phyloP scores from a whole-genome alignment of 2,329 filamentous ascomycete species.

The Cladosporium austrohemisphaericum region DNA sequence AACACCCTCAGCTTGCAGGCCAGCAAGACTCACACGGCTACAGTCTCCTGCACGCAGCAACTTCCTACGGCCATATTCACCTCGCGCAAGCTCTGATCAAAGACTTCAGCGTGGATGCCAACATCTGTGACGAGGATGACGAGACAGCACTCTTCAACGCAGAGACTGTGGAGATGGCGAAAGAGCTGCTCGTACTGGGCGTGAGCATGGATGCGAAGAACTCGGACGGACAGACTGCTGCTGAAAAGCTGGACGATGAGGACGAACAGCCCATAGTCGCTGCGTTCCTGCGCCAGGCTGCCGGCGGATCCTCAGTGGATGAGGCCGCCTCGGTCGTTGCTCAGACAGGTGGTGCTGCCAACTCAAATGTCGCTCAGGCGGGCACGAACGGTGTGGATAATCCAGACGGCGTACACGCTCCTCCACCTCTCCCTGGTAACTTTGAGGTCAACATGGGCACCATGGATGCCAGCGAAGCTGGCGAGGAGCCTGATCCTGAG shows the following conservation, averaged over 20 bases:
- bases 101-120: conserved; percentile 73
- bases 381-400: conserved; percentile 34
- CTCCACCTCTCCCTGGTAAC: conserved; percentile 68
- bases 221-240: conserved; percentile 72
- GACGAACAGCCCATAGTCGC: conserved; percentile 73
- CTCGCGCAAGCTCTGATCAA: conserved; percentile 71
- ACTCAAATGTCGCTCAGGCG: conserved; percentile 29
- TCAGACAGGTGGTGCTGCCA: conserved; percentile 23
- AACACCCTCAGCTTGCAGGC: conserved; percentile 71
- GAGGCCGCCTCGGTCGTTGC: conserved; percentile 27
- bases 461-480: conserved; percentile 58
- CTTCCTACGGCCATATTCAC: conserved; percentile 83
- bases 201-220: conserved; percentile 65
- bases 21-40: conserved; percentile 89
- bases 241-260: conserved; percentile 74
- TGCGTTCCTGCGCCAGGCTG: conserved; percentile 58
- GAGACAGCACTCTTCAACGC: conserved; percentile 95
- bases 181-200: conserved; percentile 72
- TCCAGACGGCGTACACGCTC: conserved; percentile 25
- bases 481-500: conserved; percentile 67
- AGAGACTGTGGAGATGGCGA: conserved; percentile 75
- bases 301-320: conserved; percentile 28
- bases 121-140: conserved; percentile 82
- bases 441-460: conserved; percentile 74
- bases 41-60: conserved; percentile 86